These are phyloP conservation scores for Candida cerambycidarum DNA, from an alignment of 805 yeast species.

Conservation along the genomic window DNA sequence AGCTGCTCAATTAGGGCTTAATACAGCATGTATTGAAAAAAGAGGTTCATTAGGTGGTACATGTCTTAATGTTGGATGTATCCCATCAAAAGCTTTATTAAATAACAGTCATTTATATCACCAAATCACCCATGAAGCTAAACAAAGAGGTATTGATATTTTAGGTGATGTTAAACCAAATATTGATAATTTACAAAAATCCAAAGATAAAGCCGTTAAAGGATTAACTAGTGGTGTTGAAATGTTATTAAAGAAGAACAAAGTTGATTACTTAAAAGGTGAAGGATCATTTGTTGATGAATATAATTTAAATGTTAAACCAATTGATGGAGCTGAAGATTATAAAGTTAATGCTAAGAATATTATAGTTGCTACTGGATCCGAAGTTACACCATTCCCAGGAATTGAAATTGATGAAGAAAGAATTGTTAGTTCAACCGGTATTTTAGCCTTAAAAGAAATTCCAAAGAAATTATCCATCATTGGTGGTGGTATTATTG, in stretches of 20 bases:
- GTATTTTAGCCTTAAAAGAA: constrained; percentile 80
- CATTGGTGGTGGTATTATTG: constrained; percentile 99
- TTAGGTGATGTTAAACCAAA: constrained; percentile 70
- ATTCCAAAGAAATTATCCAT: constrained; percentile 89
- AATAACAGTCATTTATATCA: constrained; percentile 95
- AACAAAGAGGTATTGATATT: constrained; percentile 86
- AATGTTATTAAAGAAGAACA: constrained; percentile 91
- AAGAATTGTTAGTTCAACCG: constrained; percentile 95
- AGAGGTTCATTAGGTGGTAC: constrained; percentile 98
- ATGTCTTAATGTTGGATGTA: constrained; percentile 98
- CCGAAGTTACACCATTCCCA: constrained; percentile 98
- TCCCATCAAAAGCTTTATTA: constrained; percentile 93
- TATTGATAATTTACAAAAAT: constrained; percentile 77
- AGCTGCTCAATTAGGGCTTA: constrained; percentile 93
- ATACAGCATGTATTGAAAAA: constrained; percentile 96
- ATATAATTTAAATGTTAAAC: constrained; percentile 73
- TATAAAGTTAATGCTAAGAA: constrained; percentile 72
- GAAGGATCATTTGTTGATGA: constrained; percentile 84
- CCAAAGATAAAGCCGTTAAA: constrained; percentile 87
- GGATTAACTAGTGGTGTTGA: constrained; percentile 94
- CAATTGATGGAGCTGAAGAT: constrained; percentile 78
- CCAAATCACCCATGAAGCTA: constrained; percentile 81
- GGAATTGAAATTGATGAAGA: constrained; percentile 96
- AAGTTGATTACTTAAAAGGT: constrained; percentile 93
- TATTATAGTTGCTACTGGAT: constrained; percentile 95